Base-by-base conservation (phyloP, 2,329 filamentous ascomycete species). In the Bipolaris victoriae region DNA sequence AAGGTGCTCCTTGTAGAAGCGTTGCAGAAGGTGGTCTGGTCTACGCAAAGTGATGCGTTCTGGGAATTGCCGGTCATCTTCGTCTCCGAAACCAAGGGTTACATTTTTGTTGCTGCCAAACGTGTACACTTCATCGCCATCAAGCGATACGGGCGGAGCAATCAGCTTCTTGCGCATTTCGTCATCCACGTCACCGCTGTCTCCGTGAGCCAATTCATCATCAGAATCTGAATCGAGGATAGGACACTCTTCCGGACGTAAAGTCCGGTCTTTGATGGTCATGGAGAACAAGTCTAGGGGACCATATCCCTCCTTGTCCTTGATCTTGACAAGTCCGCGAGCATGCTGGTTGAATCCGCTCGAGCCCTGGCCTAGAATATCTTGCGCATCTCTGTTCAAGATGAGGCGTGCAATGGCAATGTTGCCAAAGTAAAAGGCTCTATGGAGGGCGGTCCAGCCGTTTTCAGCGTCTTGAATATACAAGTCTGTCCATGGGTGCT, bases 91-190 rank as follows among this genome's bases (percentile, higher is more conserved):
- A 1, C 95, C 95, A 20, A 99, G 84, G 0, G 91, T 95, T 9
- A 96, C 79, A 66, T 99, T 99, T 71, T 95, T 96, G 78, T 97
- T 99, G 77, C 93, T 98, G 48, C 95, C 95, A 77, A 98, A 97
- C 1, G 92, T 89, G 69, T 92, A 98, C 0, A 97, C 80, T 71
- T 99, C 95, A 68, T 97, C 91, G 7, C 92, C 94, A 20, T 80
- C 75, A 24, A 88, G 69, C 50, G 78, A 63, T 41, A 67, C 59
- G 39, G 68, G 63, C 5, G 68, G 75, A 39, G 67, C 70, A 22
- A 76, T 68, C 16, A 68, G 26, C 31, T 55, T 66, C 53, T 57
- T 70, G 22, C 61, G 67, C 50, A 52, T 50, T 26, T 71, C 71
- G 26, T 75, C 73, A 36, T 75, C 69, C 29, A 77, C 69, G 49